A percentile compares a stretch with the other conserved stretches of the same genome.
phyloP scores from a whole-genome alignment of 768 basidiomycete species.

The Leccinum variicolor region DNA sequence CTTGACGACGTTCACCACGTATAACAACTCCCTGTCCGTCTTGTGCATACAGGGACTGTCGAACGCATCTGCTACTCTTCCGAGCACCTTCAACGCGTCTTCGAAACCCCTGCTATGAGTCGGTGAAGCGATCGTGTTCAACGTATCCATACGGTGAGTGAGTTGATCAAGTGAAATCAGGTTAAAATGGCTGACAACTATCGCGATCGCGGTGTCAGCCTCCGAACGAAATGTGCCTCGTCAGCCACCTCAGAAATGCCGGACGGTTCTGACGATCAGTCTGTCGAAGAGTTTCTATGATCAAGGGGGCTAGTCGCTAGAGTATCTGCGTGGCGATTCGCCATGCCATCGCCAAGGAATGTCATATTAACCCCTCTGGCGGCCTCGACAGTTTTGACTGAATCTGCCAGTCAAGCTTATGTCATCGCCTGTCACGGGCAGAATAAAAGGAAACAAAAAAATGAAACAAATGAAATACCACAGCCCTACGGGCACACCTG shows the following conservation, averaged over 20 bases:
- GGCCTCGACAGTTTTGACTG: too few species aligned
- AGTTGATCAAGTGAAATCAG: neutral
- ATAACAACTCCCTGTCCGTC: conserved; percentile 17
- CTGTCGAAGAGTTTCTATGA: neutral
- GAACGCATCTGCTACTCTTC: conserved; percentile 29
- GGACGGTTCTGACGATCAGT: neutral
- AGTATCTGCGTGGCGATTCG: neutral
- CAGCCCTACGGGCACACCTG: too few species aligned
- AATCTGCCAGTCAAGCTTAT: neutral
- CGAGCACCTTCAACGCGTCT: conserved; percentile 24
- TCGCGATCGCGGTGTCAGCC: conserved; percentile 13
- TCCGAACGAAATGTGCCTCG: neutral
- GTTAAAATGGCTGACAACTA: neutral
- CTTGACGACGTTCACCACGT: conserved; percentile 23
- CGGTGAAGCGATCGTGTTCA: neutral
- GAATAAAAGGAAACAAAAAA: too few species aligned
- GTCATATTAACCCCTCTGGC: neutral
- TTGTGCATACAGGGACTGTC: conserved; percentile 21
- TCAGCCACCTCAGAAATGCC: conserved; percentile 6
- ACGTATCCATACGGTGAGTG: conserved; percentile 5
- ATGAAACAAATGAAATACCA: too few species aligned
- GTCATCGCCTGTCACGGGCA: too few species aligned
- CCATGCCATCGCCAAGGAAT: neutral
- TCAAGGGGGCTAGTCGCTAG: neutral
- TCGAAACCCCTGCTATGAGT: neutral